phyloP scores from a whole-genome alignment of 2,329 filamentous ascomycete genomes.

The Colletotrichum sp. region DNA sequence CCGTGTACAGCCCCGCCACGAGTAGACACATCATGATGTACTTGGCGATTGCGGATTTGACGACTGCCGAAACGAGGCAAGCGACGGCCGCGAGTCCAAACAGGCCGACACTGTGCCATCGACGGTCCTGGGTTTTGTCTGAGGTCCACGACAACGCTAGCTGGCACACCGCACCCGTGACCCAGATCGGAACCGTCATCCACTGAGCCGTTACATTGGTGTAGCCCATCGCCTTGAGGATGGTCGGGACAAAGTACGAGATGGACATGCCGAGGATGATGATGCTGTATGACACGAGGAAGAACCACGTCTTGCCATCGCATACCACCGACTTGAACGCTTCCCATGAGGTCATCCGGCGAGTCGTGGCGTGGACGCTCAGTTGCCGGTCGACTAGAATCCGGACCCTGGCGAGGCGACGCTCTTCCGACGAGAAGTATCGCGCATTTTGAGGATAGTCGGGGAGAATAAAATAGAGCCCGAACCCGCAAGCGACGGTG shows the following conservation, averaged over 20 bases:
- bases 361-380: neutral
- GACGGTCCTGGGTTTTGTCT: neutral
- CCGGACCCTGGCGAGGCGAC: neutral
- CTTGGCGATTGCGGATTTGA: neutral
- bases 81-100: neutral
- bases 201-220: neutral
- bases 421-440: neutral
- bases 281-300: neutral
- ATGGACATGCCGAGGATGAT: neutral
- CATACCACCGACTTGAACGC: neutral
- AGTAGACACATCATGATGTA: slow-evolving; percentile 16
- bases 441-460: neutral
- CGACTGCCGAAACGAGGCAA: neutral
- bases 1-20: slow-evolving; percentile 18
- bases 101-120: neutral
- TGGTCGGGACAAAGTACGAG: neutral
- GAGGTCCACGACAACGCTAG: neutral
- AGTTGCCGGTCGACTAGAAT: neutral
- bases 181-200: neutral
- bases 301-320: neutral
- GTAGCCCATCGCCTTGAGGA: neutral
- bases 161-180: neutral
- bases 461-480: neutral
- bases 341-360: neutral
- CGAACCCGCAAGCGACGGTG: neutral